phyloP scores from a whole-genome alignment of 106 monocot species.

The Amphibolis antarctica region DNA sequence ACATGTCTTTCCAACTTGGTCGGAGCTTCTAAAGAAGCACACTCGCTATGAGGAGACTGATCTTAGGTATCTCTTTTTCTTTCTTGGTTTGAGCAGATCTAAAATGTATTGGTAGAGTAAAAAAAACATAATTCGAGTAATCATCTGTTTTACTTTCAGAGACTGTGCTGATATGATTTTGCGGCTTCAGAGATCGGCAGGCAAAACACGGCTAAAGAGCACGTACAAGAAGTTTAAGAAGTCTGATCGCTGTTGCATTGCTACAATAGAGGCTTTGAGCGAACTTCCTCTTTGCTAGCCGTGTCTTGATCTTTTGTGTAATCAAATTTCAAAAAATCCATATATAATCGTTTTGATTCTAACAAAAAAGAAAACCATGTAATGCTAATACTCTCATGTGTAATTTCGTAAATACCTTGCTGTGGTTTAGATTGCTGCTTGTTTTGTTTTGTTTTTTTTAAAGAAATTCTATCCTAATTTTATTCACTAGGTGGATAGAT shows the following conservation, averaged over 20 bases:
- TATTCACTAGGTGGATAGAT: no score
- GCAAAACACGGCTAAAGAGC: slow-evolving; percentile 2
- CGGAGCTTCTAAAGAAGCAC: slow-evolving; percentile 27
- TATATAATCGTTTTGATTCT: no score
- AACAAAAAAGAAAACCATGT: no score
- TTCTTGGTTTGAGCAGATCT: neutral
- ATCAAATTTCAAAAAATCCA: no score
- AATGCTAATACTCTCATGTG: no score
- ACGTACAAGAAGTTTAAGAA: slow-evolving; percentile 22
- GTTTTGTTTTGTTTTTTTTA: no score
- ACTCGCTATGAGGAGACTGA: slow-evolving; percentile 33
- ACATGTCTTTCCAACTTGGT: slow-evolving; percentile 26
- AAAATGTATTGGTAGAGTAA: neutral
- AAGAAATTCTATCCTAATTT: no score
- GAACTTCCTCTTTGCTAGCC: no score
- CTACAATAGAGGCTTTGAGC: neutral
- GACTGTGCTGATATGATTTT: slow-evolving; percentile 25
- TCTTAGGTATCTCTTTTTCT: slow-evolving; percentile 20
- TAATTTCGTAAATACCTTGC: no score
- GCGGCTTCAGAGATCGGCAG: slow-evolving; percentile 23
- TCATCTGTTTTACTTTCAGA: slow-evolving; percentile 8
- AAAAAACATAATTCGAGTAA: neutral
- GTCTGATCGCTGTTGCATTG: slow-evolving; percentile 18
- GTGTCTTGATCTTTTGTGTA: no score
- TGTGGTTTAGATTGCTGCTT: no score